Evolutionary conservation across 192 early-diverging fungal species (phyloP).

Genomic region (Mortierella alpina): DNA sequence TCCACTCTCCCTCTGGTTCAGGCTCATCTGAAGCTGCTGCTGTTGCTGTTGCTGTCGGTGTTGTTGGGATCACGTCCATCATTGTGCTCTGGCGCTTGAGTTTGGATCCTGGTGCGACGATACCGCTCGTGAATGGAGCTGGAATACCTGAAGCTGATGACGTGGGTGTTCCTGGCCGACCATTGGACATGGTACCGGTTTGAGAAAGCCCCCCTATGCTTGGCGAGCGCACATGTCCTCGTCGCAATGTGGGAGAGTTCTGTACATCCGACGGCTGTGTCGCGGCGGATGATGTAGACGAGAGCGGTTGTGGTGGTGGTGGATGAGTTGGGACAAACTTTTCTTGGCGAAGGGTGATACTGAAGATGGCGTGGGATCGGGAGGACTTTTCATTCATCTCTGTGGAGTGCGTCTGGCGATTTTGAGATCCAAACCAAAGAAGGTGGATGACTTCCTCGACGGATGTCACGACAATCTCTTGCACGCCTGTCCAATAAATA

Average conservation of each 20-base stretch:
- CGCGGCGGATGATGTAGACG: conserved; percentile 10
- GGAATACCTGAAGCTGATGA: conserved; percentile 29
- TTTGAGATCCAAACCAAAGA: conserved; percentile 72
- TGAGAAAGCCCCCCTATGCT: too few relatives aligned
- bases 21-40: background rate
- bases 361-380: conserved; percentile 97
- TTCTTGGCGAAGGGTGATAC: conserved; percentile 86
- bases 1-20: conserved; percentile 64
- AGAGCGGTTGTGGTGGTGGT: conserved; percentile 9
- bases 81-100: conserved; percentile 36
- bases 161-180: conserved; percentile 37
- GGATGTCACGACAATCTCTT: conserved; percentile 77
- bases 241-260: conserved; percentile 14
- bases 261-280: conserved; percentile 1
- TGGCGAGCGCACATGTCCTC: too few relatives aligned
- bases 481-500: conserved; percentile 87
- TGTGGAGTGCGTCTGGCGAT: conserved; percentile 92
- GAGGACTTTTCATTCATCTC: conserved; percentile 98
- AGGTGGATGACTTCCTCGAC: conserved; percentile 81
- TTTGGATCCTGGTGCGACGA: conserved; percentile 43
- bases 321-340: conserved; percentile 58
- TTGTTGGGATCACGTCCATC: background rate
- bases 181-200: conserved; percentile 2
- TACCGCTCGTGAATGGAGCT: conserved; percentile 38
- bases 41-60: background rate